Evolutionary conservation across 2,329 filamentous ascomycete species (phyloP).

Genomic region (Aaosphaeria pasadenensis): DNA sequence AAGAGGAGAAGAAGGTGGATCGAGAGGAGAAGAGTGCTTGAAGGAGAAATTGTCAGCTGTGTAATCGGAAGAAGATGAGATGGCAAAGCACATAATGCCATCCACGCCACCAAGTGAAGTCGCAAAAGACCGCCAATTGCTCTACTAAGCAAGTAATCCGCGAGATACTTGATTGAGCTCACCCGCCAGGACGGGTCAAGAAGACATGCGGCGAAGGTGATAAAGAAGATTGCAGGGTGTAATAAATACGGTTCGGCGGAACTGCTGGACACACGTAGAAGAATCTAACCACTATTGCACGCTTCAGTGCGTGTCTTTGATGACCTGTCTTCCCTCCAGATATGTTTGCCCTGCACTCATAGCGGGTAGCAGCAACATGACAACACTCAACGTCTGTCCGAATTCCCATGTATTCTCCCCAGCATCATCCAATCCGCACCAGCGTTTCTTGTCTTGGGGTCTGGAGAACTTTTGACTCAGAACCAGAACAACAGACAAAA

Average conservation of each 20-base stretch:
- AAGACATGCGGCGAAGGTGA: no score
- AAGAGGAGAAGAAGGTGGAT: not conserved
- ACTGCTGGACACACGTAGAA: not conserved
- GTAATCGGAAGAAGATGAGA: no score
- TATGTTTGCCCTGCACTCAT: conserved; percentile 25
- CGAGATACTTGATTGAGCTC: no score
- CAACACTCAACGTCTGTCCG: conserved; percentile 28
- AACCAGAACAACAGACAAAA: conserved; percentile 19
- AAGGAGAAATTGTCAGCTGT: not conserved
- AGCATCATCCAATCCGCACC: conserved; percentile 21
- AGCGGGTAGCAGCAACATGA: conserved; percentile 24
- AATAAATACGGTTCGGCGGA: no score
- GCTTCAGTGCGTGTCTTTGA: conserved; percentile 6
- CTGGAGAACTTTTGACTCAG: conserved; percentile 26
- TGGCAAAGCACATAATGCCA: no score
- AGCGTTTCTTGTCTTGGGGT: conserved; percentile 12
- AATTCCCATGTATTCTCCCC: conserved; percentile 29
- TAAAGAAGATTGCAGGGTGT: no score
- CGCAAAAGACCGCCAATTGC: no score
- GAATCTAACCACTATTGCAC: not conserved
- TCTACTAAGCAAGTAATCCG: no score
- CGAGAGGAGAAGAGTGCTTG: not conserved
- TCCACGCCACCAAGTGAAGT: no score
- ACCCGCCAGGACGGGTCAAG: no score
- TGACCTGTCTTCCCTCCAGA: conserved; percentile 24